A percentile compares a stretch with the other conserved stretches of the same genome.
phyloP scores from a whole-genome alignment of 345 rosid species.

The Chamaenerion angustifolium region DNA sequence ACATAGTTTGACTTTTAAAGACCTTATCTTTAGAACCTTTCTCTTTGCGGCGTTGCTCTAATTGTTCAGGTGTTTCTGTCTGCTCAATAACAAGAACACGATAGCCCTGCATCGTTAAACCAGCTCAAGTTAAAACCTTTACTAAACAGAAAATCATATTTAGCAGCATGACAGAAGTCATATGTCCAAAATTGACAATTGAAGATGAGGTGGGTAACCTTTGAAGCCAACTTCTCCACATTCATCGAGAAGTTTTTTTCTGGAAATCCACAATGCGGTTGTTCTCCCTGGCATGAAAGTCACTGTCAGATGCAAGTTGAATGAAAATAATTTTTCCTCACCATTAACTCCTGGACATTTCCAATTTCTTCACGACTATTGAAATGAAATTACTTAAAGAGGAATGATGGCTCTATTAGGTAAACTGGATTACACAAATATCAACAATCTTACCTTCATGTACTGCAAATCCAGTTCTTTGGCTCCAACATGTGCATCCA shows the following conservation, averaged over 20 bases:
- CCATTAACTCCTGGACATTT: not conserved
- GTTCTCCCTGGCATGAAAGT: slow-evolving; percentile 53
- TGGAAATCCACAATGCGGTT: slow-evolving; percentile 99
- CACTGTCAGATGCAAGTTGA: not conserved
- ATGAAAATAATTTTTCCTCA: not conserved
- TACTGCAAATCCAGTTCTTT: slow-evolving; percentile 89
- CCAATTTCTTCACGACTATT: not conserved
- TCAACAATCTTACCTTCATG: slow-evolving; percentile 65
- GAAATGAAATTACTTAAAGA: not conserved
- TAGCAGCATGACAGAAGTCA: slow-evolving; percentile 6
- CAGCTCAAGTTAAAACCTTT: slow-evolving; percentile 13
- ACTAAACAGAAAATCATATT: slow-evolving; percentile 5
- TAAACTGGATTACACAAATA: not conserved
- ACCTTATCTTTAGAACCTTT: slow-evolving; percentile 94
- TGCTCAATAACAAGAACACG: slow-evolving; percentile 95
- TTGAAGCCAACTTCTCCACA: slow-evolving; percentile 78
- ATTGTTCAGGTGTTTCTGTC: slow-evolving; percentile 96
- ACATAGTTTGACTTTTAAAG: not conserved
- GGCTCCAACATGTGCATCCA: slow-evolving; percentile 96
- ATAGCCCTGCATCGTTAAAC: slow-evolving; percentile 54
- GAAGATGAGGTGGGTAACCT: slow-evolving; percentile 29
- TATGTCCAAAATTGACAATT: not conserved
- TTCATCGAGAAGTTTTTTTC: slow-evolving; percentile 85
- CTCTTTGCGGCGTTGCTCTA: slow-evolving; percentile 82
- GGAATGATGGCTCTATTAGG: not conserved